Evolutionary conservation across 495 filamentous ascomycete genomes (phyloP).

Genomic region (Neurospora discreta): DNA sequence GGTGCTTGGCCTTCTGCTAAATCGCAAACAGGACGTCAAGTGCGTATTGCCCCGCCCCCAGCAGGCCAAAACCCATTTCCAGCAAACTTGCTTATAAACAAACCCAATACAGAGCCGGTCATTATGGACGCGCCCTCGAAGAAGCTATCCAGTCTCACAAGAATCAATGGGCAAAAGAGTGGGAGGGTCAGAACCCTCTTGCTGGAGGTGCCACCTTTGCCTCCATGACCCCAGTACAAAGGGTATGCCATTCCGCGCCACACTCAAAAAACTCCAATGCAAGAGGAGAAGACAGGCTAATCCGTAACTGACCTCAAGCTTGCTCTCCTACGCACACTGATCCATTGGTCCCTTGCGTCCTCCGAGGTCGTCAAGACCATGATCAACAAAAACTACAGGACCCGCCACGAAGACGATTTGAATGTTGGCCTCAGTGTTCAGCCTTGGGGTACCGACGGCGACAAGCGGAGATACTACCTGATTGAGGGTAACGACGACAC

Average conservation of each 20-base stretch:
- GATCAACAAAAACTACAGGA: constrained; percentile 85
- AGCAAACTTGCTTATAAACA: not conserved
- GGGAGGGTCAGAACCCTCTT: constrained; percentile 79
- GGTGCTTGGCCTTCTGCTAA: constrained; percentile 74
- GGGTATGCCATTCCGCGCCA: constrained; percentile 45
- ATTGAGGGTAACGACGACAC: constrained; percentile 94
- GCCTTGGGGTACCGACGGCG: constrained; percentile 83
- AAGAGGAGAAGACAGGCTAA: not conserved
- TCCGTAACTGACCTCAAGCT: constrained; percentile 42
- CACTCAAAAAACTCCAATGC: not conserved
- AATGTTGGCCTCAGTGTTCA: constrained; percentile 92
- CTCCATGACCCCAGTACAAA: constrained; percentile 64
- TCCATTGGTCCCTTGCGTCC: constrained; percentile 81
- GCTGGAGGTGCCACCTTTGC: constrained; percentile 67
- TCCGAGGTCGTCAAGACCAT: constrained; percentile 73
- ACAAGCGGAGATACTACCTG: constrained; percentile 86
- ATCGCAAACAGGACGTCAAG: constrained; percentile 98
- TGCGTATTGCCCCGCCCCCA: constrained; percentile 40
- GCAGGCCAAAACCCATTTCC: not conserved
- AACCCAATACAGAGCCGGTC: constrained; percentile 48
- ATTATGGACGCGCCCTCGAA: constrained; percentile 86
- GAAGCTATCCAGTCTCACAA: constrained; percentile 82
- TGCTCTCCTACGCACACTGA: constrained; percentile 66
- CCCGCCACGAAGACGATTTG: constrained; percentile 79
- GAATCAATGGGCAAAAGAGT: constrained; percentile 78